phyloP scores from a whole-genome alignment of 2,329 filamentous ascomycete species.

The Fusarium tjaetaba region DNA sequence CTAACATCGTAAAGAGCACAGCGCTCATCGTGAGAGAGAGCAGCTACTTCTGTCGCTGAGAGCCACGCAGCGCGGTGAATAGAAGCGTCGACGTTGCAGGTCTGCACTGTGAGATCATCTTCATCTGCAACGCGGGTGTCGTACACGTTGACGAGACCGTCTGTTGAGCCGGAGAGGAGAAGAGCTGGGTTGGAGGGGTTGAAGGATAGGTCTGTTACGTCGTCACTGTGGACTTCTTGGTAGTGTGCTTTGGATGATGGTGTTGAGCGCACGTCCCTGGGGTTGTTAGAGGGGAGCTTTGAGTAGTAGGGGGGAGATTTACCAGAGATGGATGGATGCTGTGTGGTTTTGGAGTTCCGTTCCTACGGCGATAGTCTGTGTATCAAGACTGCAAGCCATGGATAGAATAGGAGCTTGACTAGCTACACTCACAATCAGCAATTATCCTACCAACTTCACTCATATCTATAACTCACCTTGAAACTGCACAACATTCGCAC shows the following conservation, averaged over 20 bases:
- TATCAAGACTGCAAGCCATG: slow-evolving; percentile 67
- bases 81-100: slow-evolving; percentile 80
- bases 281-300: not conserved
- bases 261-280: slow-evolving; percentile 67
- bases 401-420: slow-evolving; percentile 67
- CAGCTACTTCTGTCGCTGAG: slow-evolving; percentile 70
- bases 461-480: slow-evolving; percentile 48
- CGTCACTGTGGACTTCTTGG: slow-evolving; percentile 73
- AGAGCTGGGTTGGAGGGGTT: slow-evolving; percentile 69
- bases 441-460: not conserved
- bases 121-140: slow-evolving; percentile 77
- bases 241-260: slow-evolving; percentile 63
- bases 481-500: slow-evolving; percentile 56
- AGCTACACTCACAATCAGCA: slow-evolving; percentile 44
- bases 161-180: slow-evolving; percentile 80
- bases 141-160: slow-evolving; percentile 81
- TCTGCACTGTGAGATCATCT: slow-evolving; percentile 80
- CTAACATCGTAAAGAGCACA: slow-evolving; percentile 77
- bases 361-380: slow-evolving; percentile 73
- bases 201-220: slow-evolving; percentile 68
- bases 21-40: slow-evolving; percentile 81
- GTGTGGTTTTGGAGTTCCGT: slow-evolving; percentile 75
- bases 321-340: slow-evolving; percentile 71
- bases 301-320: slow-evolving; percentile 25
- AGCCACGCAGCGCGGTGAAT: slow-evolving; percentile 81